phyloP scores from a whole-genome alignment of 192 early-diverging fungal species.

The Backusella westeae region DNA sequence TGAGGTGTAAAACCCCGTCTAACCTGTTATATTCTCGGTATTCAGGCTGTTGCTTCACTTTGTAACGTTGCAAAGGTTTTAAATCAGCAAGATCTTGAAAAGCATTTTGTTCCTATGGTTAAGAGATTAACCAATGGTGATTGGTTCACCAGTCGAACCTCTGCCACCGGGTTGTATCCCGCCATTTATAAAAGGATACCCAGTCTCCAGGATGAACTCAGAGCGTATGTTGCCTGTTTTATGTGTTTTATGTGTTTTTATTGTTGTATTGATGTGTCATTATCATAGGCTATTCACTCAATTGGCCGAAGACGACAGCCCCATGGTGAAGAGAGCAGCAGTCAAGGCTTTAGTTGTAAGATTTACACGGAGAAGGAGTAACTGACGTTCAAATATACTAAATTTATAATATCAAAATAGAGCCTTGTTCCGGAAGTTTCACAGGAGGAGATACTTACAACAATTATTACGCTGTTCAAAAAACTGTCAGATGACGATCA shows the following conservation, averaged over 20 bases:
- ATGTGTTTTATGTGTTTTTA: conserved; percentile 24
- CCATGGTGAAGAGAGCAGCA: conserved; percentile 95
- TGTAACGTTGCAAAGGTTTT: conserved; percentile 76
- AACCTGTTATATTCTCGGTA: conserved; percentile 9
- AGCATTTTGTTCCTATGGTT: conserved; percentile 86
- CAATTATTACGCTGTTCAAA: conserved; percentile 89
- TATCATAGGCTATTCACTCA: conserved; percentile 64
- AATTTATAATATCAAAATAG: not conserved
- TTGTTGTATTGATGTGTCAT: not conserved
- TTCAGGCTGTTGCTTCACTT: conserved; percentile 89
- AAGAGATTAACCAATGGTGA: conserved; percentile 88
- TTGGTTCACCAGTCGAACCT: conserved; percentile 95
- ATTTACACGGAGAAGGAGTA: not conserved
- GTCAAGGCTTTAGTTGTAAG: conserved; percentile 77
- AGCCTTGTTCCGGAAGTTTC: conserved; percentile 43
- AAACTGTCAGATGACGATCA: conserved; percentile 82
- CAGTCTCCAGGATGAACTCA: conserved; percentile 80
- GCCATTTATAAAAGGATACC: conserved; percentile 71
- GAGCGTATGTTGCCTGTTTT: conserved; percentile 54
- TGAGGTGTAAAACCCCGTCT: not conserved
- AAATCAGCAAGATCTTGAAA: conserved; percentile 78
- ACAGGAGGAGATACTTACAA: conserved; percentile 74
- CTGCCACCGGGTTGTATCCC: conserved; percentile 90
- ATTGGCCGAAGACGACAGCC: conserved; percentile 89
- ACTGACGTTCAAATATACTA: not conserved